Conservation (phyloP, 2,329 filamentous ascomycete genomes). For the Zopfia rhizophila region DNA sequence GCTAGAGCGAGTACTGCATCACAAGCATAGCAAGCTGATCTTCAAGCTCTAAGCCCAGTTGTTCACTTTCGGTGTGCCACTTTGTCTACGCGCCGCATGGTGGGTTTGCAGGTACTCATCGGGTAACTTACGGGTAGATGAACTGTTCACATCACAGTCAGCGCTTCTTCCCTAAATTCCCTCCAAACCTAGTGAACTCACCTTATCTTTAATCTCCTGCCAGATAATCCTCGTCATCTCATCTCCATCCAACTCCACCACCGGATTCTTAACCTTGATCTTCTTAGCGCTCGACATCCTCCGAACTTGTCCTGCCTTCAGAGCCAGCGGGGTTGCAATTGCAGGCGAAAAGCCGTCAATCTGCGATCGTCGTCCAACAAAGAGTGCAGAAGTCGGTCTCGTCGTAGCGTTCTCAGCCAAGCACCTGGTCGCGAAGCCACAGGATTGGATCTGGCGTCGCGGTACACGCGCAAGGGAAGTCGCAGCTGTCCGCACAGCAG, state of each 20-base stretch:
- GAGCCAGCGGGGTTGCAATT: conserved; percentile 4
- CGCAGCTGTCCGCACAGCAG: conserved; percentile 37
- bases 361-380: conserved; percentile 25
- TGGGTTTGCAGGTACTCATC: conserved; percentile 1
- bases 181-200: conserved; percentile 40
- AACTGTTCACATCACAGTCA: conserved; percentile 62
- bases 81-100: too few species aligned
- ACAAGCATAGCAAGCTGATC: too few species aligned
- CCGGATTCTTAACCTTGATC: conserved; percentile 99
- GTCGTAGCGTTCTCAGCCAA: conserved; percentile 35
- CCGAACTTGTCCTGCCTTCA: conserved; percentile 30
- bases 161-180: conserved; percentile 3
- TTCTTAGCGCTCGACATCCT: conserved; percentile 67
- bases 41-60: too few species aligned
- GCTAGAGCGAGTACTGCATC: too few species aligned
- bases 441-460: conserved; percentile 24
- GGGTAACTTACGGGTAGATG: conserved; percentile 74
- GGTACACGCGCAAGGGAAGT: conserved; percentile 32
- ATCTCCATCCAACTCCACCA: conserved; percentile 95
- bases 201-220: conserved; percentile 98
- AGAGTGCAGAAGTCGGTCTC: conserved; percentile 33
- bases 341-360: conserved; percentile 12
- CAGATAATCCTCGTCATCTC: conserved; percentile 99
- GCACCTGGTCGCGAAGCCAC: conserved; percentile 43
- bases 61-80: too few species aligned